Conservation (phyloP, 2,329 filamentous ascomycete species). For the Ophiostoma sp. region DNA sequence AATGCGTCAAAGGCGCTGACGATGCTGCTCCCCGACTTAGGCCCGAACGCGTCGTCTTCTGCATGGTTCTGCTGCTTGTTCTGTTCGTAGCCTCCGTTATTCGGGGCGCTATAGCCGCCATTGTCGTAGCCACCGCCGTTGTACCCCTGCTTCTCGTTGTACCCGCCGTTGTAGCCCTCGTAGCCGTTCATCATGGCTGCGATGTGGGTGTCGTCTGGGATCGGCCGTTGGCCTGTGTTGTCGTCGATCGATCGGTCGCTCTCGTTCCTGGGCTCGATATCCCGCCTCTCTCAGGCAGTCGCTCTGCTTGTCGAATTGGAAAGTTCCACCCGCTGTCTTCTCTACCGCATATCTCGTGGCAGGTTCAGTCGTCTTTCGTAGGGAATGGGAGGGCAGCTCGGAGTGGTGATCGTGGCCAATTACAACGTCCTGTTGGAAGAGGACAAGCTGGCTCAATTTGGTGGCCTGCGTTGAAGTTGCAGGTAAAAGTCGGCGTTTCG, state of each 20-base stretch:
- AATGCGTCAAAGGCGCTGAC: slow-evolving; percentile 96
- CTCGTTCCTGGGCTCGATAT: neutral
- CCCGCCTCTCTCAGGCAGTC: neutral
- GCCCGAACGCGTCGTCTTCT: slow-evolving; percentile 78
- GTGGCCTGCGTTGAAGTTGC: neutral
- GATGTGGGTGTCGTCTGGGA: neutral
- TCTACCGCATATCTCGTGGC: slow-evolving; percentile 4
- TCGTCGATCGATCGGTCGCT: neutral
- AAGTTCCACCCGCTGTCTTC: neutral
- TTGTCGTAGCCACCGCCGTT: neutral
- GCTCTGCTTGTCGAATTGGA: neutral
- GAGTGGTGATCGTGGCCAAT: neutral
- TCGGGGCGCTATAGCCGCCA: neutral
- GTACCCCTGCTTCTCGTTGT: slow-evolving; percentile 55
- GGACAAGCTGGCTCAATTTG: neutral
- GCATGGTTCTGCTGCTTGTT: slow-evolving; percentile 41
- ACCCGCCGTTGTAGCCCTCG: slow-evolving; percentile 73
- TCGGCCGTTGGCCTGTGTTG: neutral
- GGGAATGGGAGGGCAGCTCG: neutral
- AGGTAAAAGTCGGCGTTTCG: neutral
- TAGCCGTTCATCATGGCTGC: slow-evolving; percentile 71
- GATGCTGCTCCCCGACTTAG: slow-evolving; percentile 58
- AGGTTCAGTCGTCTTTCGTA: neutral
- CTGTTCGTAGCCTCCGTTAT: neutral
- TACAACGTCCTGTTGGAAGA: neutral